phyloP scores from a whole-genome alignment of 1,139 yeast genomes.

The Geotrichum europaeum region DNA sequence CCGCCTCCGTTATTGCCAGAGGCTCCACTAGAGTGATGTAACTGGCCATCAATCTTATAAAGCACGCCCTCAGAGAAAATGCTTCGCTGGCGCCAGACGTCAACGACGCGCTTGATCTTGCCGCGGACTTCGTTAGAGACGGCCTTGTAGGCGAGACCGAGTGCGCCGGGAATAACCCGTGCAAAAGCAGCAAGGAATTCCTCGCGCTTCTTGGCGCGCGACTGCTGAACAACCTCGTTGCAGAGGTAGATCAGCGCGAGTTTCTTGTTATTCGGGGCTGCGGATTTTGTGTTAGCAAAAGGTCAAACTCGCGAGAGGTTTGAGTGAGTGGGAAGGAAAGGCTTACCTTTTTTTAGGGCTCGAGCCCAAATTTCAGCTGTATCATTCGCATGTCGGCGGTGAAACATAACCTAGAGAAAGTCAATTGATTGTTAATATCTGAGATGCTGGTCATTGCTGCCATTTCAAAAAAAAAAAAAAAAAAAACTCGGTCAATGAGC shows the following conservation, averaged over 20 bases:
- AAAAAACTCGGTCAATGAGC: neutral
- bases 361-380: constrained; percentile 60
- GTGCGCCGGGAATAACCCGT: constrained; percentile 39
- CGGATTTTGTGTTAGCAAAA: constrained; percentile 13
- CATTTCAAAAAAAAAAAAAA: neutral
- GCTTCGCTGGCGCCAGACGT: constrained; percentile 68
- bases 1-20: constrained; percentile 1
- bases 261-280: constrained; percentile 42
- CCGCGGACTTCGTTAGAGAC: constrained; percentile 39
- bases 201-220: constrained; percentile 55
- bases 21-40: constrained; percentile 22
- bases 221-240: constrained; percentile 80
- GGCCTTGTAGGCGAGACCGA: constrained; percentile 31
- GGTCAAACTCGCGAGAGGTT: neutral
- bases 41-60: constrained; percentile 38
- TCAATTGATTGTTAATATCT: neutral
- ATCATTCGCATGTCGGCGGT: constrained; percentile 57
- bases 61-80: constrained; percentile 48
- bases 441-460: neutral
- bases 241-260: constrained; percentile 65
- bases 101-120: constrained; percentile 59
- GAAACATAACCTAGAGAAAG: constrained; percentile 45
- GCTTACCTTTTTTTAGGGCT: constrained; percentile 35
- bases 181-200: constrained; percentile 60
- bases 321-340: neutral